phyloP scores from a whole-genome alignment of 2,329 filamentous ascomycete species.

The Diaporthe destruens region DNA sequence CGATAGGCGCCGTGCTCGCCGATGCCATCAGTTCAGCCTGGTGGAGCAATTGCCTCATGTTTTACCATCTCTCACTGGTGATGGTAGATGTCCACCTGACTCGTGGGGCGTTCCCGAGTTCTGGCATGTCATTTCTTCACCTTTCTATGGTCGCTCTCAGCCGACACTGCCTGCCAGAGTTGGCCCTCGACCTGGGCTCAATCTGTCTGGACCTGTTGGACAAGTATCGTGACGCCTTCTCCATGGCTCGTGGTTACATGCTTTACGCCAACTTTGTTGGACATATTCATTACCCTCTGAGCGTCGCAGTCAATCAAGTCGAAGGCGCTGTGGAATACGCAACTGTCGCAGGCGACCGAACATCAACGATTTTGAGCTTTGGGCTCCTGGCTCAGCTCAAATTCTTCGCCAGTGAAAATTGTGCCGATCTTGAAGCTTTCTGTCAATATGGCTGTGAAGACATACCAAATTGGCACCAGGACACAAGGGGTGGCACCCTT shows the following conservation, averaged over 20 bases:
- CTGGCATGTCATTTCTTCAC: constrained; percentile 76
- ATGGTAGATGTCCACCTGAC: constrained; percentile 76
- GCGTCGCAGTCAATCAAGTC: constrained; percentile 68
- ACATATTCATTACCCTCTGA: constrained; percentile 75
- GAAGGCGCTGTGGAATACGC: constrained; percentile 76
- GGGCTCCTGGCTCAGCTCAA: constrained; percentile 75
- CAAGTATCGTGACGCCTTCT: constrained; percentile 72
- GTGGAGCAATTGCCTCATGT: constrained; percentile 79
- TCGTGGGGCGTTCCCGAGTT: constrained; percentile 76
- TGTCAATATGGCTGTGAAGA: constrained; percentile 81
- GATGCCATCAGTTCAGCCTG: constrained; percentile 79
- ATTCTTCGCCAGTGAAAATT: constrained; percentile 78
- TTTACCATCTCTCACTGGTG: constrained; percentile 77
- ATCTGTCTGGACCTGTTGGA: constrained; percentile 75
- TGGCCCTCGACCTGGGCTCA: constrained; percentile 74
- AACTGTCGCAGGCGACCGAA: constrained; percentile 76
- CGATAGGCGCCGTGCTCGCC: constrained; percentile 76
- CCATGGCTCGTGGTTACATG: constrained; percentile 76
- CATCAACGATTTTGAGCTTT: constrained; percentile 78
- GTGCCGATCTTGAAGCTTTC: constrained; percentile 76
- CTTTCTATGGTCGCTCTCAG: constrained; percentile 75
- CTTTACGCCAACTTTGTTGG: constrained; percentile 78
- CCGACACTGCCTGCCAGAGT: constrained; percentile 78
- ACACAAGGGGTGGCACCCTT: constrained; percentile 78
- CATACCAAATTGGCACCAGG: constrained; percentile 77